Conservation (phyloP, 768 basidiomycete species). For the Hypholoma sublateritium region DNA sequence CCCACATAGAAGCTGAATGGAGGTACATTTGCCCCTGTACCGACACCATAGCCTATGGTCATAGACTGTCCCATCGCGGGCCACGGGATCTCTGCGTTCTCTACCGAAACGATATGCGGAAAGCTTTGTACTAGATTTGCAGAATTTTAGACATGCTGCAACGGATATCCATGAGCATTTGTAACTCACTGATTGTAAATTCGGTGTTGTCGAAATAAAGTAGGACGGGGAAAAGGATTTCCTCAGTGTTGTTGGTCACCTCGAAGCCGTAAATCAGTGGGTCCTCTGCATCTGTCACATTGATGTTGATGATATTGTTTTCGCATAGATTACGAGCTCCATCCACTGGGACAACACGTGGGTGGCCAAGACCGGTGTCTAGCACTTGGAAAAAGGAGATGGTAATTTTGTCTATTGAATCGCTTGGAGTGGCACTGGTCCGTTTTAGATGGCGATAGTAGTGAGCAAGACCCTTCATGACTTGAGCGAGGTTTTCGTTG, state of each 20-base stretch:
- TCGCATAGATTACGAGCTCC: neutral
- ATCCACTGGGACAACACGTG: neutral
- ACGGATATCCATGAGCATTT: neutral
- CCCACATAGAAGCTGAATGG: neutral
- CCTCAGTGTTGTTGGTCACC: neutral
- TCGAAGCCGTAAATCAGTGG: neutral
- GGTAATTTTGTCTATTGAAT: neutral
- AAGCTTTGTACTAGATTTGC: neutral
- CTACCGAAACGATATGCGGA: neutral
- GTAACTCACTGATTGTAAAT: slow-evolving; percentile 23
- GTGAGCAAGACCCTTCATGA: neutral
- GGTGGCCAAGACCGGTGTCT: neutral
- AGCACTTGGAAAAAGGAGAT: neutral
- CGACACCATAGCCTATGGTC: slow-evolving; percentile 11
- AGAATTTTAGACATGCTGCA: neutral
- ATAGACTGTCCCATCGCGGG: neutral
- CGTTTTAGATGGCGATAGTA: slow-evolving; percentile 2
- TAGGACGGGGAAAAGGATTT: slow-evolving; percentile 10
- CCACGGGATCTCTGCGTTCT: neutral
- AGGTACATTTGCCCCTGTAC: neutral
- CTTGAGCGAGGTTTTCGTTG: neutral
- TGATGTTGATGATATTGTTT: neutral
- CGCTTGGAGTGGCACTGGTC: neutral
- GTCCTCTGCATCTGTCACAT: neutral
- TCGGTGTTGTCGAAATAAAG: slow-evolving; percentile 30